Percentiles rank a stretch among this genome's conserved stretches.
phyloP scores from a whole-genome alignment of 2,329 filamentous ascomycete species.

The Colletotrichum musicola region DNA sequence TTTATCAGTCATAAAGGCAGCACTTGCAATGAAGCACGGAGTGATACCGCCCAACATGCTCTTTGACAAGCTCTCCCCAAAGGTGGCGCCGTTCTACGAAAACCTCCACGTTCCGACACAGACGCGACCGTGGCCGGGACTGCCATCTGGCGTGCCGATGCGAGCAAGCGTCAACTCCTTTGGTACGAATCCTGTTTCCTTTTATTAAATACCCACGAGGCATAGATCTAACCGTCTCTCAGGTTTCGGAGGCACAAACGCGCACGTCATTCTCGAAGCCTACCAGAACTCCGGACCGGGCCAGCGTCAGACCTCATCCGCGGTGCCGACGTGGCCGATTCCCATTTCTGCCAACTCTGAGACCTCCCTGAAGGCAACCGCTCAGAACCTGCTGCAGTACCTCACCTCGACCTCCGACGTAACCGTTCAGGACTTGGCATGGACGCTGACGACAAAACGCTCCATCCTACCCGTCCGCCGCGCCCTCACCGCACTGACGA shows the following conservation, averaged over 20 bases:
- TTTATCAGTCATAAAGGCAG: slow-evolving; percentile 41
- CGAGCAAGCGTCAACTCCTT: slow-evolving; percentile 49
- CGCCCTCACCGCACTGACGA: too few species aligned
- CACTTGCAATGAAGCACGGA: slow-evolving; percentile 39
- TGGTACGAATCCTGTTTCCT: slow-evolving; percentile 41
- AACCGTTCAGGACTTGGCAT: too few species aligned
- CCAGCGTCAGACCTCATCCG: not conserved
- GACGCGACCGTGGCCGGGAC: slow-evolving; percentile 38
- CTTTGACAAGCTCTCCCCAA: slow-evolving; percentile 46
- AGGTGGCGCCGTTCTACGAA: slow-evolving; percentile 42
- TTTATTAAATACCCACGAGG: too few species aligned
- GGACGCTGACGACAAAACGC: too few species aligned
- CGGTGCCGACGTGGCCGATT: not conserved
- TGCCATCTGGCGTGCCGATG: not conserved
- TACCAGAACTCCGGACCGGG: not conserved
- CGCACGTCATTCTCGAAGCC: slow-evolving; percentile 53
- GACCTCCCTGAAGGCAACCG: too few species aligned
- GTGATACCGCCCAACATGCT: slow-evolving; percentile 47
- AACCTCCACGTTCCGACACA: slow-evolving; percentile 35
- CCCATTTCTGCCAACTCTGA: slow-evolving; percentile 35
- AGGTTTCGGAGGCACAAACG: slow-evolving; percentile 58
- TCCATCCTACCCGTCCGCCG: too few species aligned
- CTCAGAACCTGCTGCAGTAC: too few species aligned
- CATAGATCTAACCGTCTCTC: too few species aligned
- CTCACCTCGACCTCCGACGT: too few species aligned